phyloP scores from a whole-genome alignment of 1,284 basidiomycete species.

The Laetiporus sulphureus region DNA sequence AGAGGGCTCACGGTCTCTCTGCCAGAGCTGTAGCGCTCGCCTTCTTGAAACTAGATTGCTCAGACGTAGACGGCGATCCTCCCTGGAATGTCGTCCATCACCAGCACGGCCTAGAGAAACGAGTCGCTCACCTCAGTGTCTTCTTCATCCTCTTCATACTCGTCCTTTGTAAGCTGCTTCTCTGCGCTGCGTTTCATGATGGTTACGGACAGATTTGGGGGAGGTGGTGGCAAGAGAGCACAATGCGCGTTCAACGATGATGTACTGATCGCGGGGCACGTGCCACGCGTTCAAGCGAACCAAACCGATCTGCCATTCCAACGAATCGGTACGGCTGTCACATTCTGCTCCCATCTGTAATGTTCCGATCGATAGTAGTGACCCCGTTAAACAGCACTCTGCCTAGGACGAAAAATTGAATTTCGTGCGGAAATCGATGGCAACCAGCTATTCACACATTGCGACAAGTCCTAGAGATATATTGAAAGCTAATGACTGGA shows the following conservation, averaged over 20 bases:
- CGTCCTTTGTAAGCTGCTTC: constrained; percentile 62
- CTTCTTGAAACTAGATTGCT: constrained; percentile 49
- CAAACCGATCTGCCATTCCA: not conserved
- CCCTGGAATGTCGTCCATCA: no score
- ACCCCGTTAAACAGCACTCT: no score
- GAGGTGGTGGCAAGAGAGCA: not conserved
- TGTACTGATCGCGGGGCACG: not conserved
- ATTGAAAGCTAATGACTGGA: no score
- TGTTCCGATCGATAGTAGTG: no score
- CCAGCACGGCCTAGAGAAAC: no score
- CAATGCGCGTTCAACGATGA: not conserved
- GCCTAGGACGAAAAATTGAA: no score
- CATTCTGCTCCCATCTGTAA: no score
- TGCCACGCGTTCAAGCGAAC: not conserved
- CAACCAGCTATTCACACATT: no score
- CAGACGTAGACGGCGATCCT: no score
- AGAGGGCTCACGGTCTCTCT: constrained; percentile 46
- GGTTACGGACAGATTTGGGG: not conserved
- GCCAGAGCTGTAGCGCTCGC: constrained; percentile 49
- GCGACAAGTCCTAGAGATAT: no score
- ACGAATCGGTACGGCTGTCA: not conserved
- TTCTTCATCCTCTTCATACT: constrained; percentile 33
- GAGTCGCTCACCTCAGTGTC: constrained; percentile 27
- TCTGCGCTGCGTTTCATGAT: constrained; percentile 73
- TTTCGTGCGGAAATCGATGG: no score